phyloP scores from a whole-genome alignment of 495 filamentous ascomycete genomes.

The Daldinia concentrica region DNA sequence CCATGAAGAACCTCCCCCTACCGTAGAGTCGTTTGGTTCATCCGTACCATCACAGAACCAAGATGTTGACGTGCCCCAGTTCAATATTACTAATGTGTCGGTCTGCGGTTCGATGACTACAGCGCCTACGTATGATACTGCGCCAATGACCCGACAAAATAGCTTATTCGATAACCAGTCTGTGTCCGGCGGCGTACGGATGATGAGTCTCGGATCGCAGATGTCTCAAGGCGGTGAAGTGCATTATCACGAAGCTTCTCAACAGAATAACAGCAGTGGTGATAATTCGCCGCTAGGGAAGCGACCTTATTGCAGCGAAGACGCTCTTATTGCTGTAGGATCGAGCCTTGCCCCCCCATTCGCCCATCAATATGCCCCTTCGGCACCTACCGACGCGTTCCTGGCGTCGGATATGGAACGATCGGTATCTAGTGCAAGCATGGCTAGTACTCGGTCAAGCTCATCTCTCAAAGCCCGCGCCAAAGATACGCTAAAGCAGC shows the following conservation, averaged over 20 bases:
- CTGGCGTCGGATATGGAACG: conserved; percentile 54
- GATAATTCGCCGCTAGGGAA: conserved; percentile 48
- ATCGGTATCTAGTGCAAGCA: conserved; percentile 55
- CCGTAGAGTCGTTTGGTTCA: conserved; percentile 28
- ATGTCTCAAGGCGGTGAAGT: conserved; percentile 46
- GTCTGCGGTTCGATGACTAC: conserved; percentile 58
- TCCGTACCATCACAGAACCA: conserved; percentile 28
- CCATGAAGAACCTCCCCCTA: conserved; percentile 26
- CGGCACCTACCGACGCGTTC: conserved; percentile 43
- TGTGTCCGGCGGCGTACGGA: conserved; percentile 50
- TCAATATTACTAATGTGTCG: conserved; percentile 46
- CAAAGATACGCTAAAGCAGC: conserved; percentile 53
- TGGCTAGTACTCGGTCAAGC: conserved; percentile 52
- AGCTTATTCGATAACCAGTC: conserved; percentile 55
- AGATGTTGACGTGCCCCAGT: conserved; percentile 43
- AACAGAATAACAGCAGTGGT: conserved; percentile 44
- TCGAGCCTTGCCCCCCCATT: conserved; percentile 49
- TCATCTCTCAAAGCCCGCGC: conserved; percentile 52
- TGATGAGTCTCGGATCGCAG: conserved; percentile 56
- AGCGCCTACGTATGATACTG: conserved; percentile 53
- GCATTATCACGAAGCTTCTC: conserved; percentile 40
- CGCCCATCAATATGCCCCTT: conserved; percentile 46
- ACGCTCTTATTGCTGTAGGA: conserved; percentile 49
- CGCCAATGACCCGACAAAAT: conserved; percentile 57
- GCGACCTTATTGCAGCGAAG: conserved; percentile 41